Base-by-base conservation (phyloP, 2,329 filamentous ascomycete genomes). In the Aspergillus sp. region DNA sequence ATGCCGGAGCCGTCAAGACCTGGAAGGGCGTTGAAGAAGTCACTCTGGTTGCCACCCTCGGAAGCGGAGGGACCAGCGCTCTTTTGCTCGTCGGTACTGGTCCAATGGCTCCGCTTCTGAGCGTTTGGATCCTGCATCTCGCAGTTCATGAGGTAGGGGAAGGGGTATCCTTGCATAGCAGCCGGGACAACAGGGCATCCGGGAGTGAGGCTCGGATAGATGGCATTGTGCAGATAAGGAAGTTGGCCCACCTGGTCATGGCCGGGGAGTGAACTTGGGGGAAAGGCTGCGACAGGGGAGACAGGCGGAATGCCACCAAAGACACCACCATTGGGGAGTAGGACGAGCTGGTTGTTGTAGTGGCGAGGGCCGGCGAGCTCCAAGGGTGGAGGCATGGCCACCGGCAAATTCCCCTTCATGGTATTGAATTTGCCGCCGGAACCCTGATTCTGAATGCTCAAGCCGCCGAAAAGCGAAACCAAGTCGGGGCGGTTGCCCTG, bases 21-120 rank as follows among this genome's bases (percentile, higher is more conserved):
- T 47, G 85, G 84, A 64, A 54, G 8, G 28, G 89, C 83, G 28
- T 86, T 83, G 57, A 85, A 85, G 69, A 83, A 84, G 61, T 90
- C 87, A 43, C 86, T 83, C 59, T 87, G 85, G 41, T 83, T 81
- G 66, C 84, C 77, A 54, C 82, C 82, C 59, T 84, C 85, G 66
- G 89, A 89, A 69, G 87, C 87, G 0, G 89, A 88, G 31, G 87
- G 91, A 4, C 87, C 84, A 3, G 87, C 85, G 60, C 67, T 64
- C 61, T 74, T 75, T 54, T 77, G 74, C 11, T 79, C 78, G 59
- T 82, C 81, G 49, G 74, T 71, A 13, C 76, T 72, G 28, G 72
- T 74, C 79, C 79, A 82, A n/a, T 75, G 74, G 51, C 57, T 70
- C 63, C 76, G 74, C 67, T 76, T 78, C 59, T 72, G 70, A 56